phyloP scores from a whole-genome alignment of 202 grass and related monocot species.

The Zoysia matrella region DNA sequence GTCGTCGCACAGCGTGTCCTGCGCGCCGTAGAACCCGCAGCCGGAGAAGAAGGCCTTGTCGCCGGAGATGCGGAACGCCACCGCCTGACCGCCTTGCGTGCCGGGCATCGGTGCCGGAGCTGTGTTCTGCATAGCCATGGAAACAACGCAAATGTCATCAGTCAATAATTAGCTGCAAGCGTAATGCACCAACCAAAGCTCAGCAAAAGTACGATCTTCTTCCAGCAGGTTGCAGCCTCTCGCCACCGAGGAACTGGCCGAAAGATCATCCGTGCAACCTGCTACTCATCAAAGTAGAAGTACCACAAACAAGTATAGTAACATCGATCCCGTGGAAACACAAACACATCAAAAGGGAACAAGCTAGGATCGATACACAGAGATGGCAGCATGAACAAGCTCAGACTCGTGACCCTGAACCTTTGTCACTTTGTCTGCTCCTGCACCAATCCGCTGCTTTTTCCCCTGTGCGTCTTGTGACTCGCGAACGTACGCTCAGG shows the following conservation, averaged over 20 bases:
- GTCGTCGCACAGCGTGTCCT: slow-evolving; percentile 98
- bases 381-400: slow-evolving; percentile 25
- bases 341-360: slow-evolving; percentile 33
- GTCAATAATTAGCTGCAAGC: slow-evolving; percentile 19
- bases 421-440: slow-evolving; percentile 45
- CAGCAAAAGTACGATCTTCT: not conserved
- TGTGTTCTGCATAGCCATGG: slow-evolving; percentile 68
- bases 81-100: slow-evolving; percentile 88
- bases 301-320: not conserved
- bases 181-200: not conserved
- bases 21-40: slow-evolving; percentile 94
- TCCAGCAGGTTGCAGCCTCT: not conserved
- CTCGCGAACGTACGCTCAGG: not conserved
- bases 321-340: not conserved
- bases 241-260: slow-evolving; percentile 11
- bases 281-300: slow-evolving; percentile 32
- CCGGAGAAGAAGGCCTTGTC: slow-evolving; percentile 95
- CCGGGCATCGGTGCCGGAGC: slow-evolving; percentile 86
- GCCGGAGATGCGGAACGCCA: slow-evolving; percentile 88
- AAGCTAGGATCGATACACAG: not conserved
- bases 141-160: slow-evolving; percentile 19
- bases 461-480: slow-evolving; percentile 40
- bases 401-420: slow-evolving; percentile 43
- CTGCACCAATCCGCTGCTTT: not conserved
- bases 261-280: slow-evolving; percentile 4